Evolutionary conservation across 1,139 yeast genomes (phyloP).

Genomic region (Pichia sp.): DNA sequence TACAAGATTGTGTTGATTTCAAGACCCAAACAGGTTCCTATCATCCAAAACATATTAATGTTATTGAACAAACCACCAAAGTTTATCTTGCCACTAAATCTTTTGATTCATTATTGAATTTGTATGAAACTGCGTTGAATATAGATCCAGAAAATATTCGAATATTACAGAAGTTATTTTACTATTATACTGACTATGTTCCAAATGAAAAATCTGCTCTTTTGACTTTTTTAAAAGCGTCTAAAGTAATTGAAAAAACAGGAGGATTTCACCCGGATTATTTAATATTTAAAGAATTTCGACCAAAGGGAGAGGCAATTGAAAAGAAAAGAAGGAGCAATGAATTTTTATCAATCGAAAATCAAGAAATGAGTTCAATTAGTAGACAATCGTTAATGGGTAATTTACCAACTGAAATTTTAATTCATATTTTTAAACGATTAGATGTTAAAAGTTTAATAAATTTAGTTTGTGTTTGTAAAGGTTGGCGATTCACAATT

Average conservation of each 20-base stretch:
- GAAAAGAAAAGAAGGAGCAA: constrained; percentile 1
- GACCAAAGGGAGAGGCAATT: not conserved
- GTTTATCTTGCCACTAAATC: constrained; percentile 1
- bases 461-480: constrained; percentile 10
- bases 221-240: not conserved
- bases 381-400: constrained; percentile 7
- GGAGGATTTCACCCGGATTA: not conserved
- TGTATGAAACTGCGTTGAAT: not conserved
- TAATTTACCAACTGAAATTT: constrained; percentile 12
- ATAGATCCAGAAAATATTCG: constrained; percentile 9
- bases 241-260: not conserved
- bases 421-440: constrained; percentile 4
- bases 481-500: constrained; percentile 14
- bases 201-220: constrained; percentile 13
- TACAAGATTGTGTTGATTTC: not conserved
- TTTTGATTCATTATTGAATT: not conserved
- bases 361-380: not conserved
- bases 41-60: constrained; percentile 4
- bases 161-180: constrained; percentile 2
- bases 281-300: constrained; percentile 1
- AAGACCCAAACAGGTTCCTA: not conserved
- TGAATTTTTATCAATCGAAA: not conserved
- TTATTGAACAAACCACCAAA: constrained; percentile 7
- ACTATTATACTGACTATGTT: not conserved
- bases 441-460: constrained; percentile 7